Conservation (phyloP, 805 yeast genomes). For the Blastobotrys attinorum region DNA sequence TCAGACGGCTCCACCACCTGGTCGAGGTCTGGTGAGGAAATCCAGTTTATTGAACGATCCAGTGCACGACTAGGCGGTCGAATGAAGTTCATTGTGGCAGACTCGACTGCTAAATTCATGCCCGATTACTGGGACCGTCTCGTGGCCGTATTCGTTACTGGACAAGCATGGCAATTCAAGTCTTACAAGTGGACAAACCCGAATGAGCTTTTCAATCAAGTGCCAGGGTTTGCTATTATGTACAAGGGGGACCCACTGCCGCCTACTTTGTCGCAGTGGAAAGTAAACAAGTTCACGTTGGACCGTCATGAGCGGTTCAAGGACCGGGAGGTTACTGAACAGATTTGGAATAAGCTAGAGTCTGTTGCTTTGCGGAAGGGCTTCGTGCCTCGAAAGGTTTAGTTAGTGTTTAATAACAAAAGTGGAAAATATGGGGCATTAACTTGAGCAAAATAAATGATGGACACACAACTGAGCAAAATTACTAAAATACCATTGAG, state of each 20-base stretch:
- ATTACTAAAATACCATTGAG: no score
- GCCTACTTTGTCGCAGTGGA: slow-evolving; percentile 72
- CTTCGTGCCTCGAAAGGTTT: slow-evolving; percentile 17
- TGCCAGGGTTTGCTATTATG: slow-evolving; percentile 72
- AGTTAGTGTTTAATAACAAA: no score
- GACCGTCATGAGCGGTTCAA: slow-evolving; percentile 81
- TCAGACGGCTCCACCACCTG: slow-evolving; percentile 26
- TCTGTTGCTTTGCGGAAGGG: slow-evolving; percentile 64
- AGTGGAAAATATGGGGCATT: no score
- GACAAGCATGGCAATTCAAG: slow-evolving; percentile 95
- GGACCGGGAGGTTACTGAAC: slow-evolving; percentile 79
- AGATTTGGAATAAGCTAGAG: slow-evolving; percentile 80
- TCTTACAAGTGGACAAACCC: slow-evolving; percentile 81
- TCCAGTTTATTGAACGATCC: slow-evolving; percentile 47
- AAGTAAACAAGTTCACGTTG: slow-evolving; percentile 66
- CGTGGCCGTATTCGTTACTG: slow-evolving; percentile 91
- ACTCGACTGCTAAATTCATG: slow-evolving; percentile 79
- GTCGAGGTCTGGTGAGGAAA: slow-evolving; percentile 26
- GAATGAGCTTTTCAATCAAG: slow-evolving; percentile 67
- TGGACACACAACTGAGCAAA: not conserved
- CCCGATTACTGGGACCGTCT: slow-evolving; percentile 98
- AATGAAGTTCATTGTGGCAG: slow-evolving; percentile 70
- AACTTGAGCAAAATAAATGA: not conserved
- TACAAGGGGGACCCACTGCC: slow-evolving; percentile 79
- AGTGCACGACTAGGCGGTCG: slow-evolving; percentile 48